Conservation (phyloP, 2,329 filamentous ascomycete genomes). For the Apiospora marii region DNA sequence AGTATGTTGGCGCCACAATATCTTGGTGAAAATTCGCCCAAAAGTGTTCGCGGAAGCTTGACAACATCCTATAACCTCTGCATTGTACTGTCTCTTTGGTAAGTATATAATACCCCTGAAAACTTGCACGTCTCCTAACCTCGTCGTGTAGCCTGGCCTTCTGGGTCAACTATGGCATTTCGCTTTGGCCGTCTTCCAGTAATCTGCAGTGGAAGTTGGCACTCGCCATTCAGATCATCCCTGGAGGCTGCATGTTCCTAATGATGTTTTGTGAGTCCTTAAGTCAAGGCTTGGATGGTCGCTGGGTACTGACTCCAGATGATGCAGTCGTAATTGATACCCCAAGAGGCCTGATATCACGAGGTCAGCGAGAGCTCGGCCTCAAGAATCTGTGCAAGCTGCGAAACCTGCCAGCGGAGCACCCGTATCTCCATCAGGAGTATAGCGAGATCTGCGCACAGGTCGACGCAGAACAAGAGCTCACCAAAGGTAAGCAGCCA, state of each 20-base stretch:
- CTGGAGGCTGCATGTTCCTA: conserved; percentile 45
- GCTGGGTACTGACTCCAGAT: not conserved
- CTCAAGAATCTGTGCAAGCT: conserved; percentile 47
- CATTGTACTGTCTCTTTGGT: conserved; percentile 44
- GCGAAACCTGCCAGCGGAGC: conserved; percentile 47
- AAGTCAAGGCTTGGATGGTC: not conserved
- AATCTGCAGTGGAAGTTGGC: conserved; percentile 47
- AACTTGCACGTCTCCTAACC: conserved; percentile 22
- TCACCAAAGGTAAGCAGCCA: conserved; percentile 22
- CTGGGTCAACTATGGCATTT: conserved; percentile 39
- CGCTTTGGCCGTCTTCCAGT: conserved; percentile 31
- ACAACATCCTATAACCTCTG: conserved; percentile 50
- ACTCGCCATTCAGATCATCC: conserved; percentile 48
- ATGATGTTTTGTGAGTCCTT: conserved; percentile 42
- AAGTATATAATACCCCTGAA: conserved; percentile 22
- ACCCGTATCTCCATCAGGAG: conserved; percentile 48
- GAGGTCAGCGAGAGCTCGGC: conserved; percentile 45
- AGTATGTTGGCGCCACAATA: conserved; percentile 50
- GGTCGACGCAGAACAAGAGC: conserved; percentile 41
- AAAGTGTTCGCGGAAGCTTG: conserved; percentile 48
- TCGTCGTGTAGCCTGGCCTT: conserved; percentile 27
- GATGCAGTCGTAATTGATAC: conserved; percentile 43
- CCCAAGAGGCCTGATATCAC: conserved; percentile 45
- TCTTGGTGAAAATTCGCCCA: conserved; percentile 49
- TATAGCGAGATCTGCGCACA: conserved; percentile 47